These are phyloP conservation scores for Zygnema cylindricum DNA, from an alignment of 139 green algal genomes.

Conservation along the genomic window DNA sequence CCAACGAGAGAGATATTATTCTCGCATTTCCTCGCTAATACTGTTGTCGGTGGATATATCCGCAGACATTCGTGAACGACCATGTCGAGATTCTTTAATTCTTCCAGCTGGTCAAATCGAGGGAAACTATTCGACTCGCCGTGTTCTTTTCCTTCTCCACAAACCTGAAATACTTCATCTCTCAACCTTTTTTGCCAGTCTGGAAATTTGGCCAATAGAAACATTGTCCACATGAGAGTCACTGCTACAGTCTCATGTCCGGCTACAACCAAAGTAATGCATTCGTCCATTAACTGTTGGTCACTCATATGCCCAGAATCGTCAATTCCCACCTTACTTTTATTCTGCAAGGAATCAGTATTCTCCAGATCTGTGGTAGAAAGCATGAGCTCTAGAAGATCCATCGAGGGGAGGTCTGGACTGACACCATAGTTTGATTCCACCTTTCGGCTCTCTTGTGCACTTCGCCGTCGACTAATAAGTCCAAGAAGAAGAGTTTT, in stretches of 20 bases:
- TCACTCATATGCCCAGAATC: conserved; percentile 30
- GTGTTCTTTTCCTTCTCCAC: conserved; percentile 54
- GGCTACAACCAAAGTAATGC: conserved; percentile 32
- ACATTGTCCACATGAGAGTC: conserved; percentile 73
- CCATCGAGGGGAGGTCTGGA: neutral
- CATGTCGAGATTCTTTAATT: conserved; percentile 23
- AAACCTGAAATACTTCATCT: conserved; percentile 75
- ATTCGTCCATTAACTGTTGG: conserved; percentile 42
- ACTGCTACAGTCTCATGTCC: conserved; percentile 95
- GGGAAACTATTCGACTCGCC: neutral
- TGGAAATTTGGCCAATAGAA: conserved; percentile 59
- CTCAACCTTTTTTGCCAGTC: conserved; percentile 70
- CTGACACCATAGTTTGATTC: neutral
- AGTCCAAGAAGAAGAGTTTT: neutral
- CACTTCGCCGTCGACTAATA: neutral
- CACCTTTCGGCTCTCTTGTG: neutral
- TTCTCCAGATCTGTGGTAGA: neutral
- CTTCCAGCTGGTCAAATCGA: neutral
- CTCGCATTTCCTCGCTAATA: conserved; percentile 82
- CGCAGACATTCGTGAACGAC: conserved; percentile 84
- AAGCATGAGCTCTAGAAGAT: neutral
- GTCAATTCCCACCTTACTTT: neutral
- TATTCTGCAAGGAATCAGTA: neutral
- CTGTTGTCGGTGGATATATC: conserved; percentile 93
- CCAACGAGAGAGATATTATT: conserved; percentile 63